These are phyloP conservation scores for Bryoglossum gracile DNA, from an alignment of 495 filamentous ascomycete genomes.

Conservation along the genomic window DNA sequence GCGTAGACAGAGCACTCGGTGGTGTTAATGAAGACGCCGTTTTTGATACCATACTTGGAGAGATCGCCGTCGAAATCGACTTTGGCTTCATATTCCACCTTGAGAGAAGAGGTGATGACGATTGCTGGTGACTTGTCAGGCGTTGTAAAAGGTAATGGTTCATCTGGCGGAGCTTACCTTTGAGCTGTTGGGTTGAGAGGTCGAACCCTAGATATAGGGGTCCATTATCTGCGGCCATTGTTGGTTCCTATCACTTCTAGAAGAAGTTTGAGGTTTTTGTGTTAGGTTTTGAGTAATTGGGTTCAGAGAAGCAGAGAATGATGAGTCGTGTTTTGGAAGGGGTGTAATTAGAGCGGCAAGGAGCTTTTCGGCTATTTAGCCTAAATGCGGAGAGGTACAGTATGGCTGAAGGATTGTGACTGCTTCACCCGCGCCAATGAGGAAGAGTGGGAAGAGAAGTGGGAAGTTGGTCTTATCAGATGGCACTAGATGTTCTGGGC, in stretches of 20 bases:
- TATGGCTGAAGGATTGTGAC: too few relatives aligned
- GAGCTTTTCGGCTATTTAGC: constrained; percentile 8
- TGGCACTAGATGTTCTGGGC: too few relatives aligned
- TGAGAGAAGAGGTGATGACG: constrained; percentile 71
- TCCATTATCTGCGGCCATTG: constrained; percentile 35
- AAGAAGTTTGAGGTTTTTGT: too few relatives aligned
- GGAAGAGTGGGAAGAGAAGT: neutral
- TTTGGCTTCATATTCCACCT: constrained; percentile 66
- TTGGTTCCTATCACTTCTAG: constrained; percentile 1
- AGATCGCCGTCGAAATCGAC: constrained; percentile 67
- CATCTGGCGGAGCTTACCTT: constrained; percentile 47
- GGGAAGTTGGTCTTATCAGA: too few relatives aligned
- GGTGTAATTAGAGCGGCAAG: neutral
- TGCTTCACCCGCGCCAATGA: constrained; percentile 18
- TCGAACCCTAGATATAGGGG: constrained; percentile 90
- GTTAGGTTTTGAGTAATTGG: too few relatives aligned
- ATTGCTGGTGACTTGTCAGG: constrained; percentile 44
- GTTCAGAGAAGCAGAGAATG: too few relatives aligned
- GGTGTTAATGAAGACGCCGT: constrained; percentile 79
- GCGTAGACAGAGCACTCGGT: constrained; percentile 81
- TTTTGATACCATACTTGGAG: constrained; percentile 75
- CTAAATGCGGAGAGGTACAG: constrained; percentile 5
- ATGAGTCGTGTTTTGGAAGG: constrained; percentile 2
- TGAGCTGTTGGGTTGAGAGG: constrained; percentile 92
- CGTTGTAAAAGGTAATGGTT: neutral